Evolutionary conservation across 805 yeast species (phyloP), one percentile per base, ranked within the genome.

Genomic region (Kodamaea laetipori): DNA sequence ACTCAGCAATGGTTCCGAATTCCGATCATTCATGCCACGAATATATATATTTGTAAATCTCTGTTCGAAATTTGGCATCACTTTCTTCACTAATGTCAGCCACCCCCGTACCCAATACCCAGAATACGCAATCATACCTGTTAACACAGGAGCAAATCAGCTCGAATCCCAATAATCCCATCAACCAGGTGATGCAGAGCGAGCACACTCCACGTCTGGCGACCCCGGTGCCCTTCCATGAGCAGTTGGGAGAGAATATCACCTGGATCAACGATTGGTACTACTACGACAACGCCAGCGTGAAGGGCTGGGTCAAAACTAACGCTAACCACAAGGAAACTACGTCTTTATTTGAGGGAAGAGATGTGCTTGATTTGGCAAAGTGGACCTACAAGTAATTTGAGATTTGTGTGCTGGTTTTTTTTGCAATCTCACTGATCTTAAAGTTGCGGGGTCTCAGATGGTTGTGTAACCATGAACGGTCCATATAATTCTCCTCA

Each of bases 311-410:
- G 76, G 55, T 55, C 48, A 68, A 62, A 49, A 58, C 57, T 7
- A 54, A 51, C 37, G 37, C 46, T 23, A 54, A 51, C 40, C 59
- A 53, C 19, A 50, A 46, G 26, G 48, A 81, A 54, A 82, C 79
- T 9, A 78, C 77, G 6, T 75, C 25, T 51, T 13, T 54, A 21
- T 37, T 49, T 37, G 50, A 44, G 36, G 44, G 44, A 35, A 35
- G 41, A 58, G 84, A 80, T 52, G 54, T 66, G 8, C 56, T 80
- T 15, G 75, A 77, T 43, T 61, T 81, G 37, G 58, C 61, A n/a
- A 44, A 54, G 13, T 58, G 60, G 63, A 53, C 58, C 46, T 64
- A 69, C 58, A 55, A 15, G 23, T 34, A 30, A 24, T 33, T 12
- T 28, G 12, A 6, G 12, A 28, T 28, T 11, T 9, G 16, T 12